Conservation (phyloP, 257 asterid species). For the Primulina huaijiensis region DNA sequence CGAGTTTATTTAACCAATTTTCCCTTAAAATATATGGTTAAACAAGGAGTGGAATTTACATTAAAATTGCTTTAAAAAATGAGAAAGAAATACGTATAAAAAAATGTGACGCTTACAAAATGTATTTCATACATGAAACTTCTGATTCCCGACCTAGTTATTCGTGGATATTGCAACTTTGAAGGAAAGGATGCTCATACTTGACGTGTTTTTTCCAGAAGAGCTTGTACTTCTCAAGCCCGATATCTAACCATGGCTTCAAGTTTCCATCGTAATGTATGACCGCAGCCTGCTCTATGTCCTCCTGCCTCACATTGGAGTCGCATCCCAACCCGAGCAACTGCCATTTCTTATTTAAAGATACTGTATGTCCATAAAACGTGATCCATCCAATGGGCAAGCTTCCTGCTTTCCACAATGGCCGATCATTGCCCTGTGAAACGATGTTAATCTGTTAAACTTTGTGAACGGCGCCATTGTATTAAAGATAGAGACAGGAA, state of each 20-base stretch:
- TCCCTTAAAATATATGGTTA: constrained; percentile 15
- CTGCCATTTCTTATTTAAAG: constrained; percentile 73
- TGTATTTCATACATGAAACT: constrained; percentile 8
- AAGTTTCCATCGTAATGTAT: constrained; percentile 75
- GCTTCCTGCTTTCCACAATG: constrained; percentile 67
- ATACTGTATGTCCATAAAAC: constrained; percentile 55
- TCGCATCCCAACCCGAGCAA: constrained; percentile 75
- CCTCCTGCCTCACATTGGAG: constrained; percentile 41
- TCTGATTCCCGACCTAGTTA: constrained; percentile 31
- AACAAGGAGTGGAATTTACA: constrained; percentile 40
- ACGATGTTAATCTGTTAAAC: constrained; percentile 8
- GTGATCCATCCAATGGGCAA: constrained; percentile 88
- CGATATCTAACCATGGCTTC: constrained; percentile 94
- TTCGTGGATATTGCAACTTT: constrained; percentile 74
- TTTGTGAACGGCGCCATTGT: background rate
- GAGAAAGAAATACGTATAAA: constrained; percentile 40
- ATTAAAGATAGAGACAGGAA: background rate
- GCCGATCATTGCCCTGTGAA: constrained; percentile 56
- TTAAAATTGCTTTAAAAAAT: constrained; percentile 31
- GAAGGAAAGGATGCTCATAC: constrained; percentile 67
- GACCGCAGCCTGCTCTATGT: constrained; percentile 64
- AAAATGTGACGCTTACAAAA: constrained; percentile 26
- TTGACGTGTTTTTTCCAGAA: constrained; percentile 68
- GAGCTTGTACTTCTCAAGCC: constrained; percentile 62
- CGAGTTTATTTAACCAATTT: no score